These are phyloP conservation scores for Wallacemonas sp. DNA, from an alignment of 208 protist genomes.

Conservation along the genomic window DNA sequence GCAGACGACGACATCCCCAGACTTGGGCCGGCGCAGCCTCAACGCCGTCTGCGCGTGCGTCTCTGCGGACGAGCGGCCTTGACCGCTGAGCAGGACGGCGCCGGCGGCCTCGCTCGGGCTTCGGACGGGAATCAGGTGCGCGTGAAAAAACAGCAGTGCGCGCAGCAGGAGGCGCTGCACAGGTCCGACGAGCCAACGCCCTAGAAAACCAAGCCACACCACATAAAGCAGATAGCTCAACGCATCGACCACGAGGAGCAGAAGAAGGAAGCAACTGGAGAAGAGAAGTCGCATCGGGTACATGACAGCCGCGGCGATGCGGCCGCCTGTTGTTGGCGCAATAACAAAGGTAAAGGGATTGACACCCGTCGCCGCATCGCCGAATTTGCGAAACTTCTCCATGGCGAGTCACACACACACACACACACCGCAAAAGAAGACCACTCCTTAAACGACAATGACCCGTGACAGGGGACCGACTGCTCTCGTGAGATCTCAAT, in stretches of 20 bases:
- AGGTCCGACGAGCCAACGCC: conserved; percentile 30
- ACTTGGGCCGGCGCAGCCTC: not conserved
- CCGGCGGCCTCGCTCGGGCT: not conserved
- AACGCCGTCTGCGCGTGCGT: not conserved
- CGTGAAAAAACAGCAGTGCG: conserved; percentile 56
- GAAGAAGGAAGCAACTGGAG: conserved; percentile 29
- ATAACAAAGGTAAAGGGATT: conserved; percentile 64
- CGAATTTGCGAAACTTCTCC: conserved; percentile 82
- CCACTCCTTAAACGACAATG: no score
- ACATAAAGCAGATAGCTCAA: conserved; percentile 41
- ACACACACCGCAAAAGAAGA: not conserved
- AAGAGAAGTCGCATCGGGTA: conserved; percentile 59
- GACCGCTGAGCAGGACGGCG: not conserved
- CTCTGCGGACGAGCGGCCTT: not conserved
- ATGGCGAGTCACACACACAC: conserved; percentile 23
- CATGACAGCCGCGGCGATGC: conserved; percentile 29
- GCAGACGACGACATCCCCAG: conserved; percentile 61
- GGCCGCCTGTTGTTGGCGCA: conserved; percentile 34
- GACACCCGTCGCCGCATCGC: conserved; percentile 75
- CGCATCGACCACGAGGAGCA: conserved; percentile 49
- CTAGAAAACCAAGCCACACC: conserved; percentile 24
- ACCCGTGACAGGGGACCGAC: no score
- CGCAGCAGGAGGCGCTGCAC: conserved; percentile 47
- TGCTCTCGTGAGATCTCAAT: no score
- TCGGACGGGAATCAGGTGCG: conserved; percentile 34